phyloP scores from a whole-genome alignment of 192 early-diverging fungal genomes.

The Gigaspora rosea region DNA sequence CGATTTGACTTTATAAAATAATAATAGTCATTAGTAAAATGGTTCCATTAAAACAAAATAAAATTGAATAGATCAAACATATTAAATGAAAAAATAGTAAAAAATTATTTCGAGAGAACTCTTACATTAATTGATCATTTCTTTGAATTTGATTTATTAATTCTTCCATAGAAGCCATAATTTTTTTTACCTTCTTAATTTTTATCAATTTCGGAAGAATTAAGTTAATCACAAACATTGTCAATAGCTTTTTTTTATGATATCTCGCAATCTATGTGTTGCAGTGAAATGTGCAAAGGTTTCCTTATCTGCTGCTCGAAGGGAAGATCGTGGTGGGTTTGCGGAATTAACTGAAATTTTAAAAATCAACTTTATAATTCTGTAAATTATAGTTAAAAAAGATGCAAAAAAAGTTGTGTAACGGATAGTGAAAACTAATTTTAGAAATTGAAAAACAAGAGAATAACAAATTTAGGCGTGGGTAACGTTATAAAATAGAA shows the following conservation, averaged over 20 bases:
- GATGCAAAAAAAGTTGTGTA: too few species aligned
- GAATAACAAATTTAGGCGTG: too few species aligned
- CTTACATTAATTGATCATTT: slow-evolving; percentile 56
- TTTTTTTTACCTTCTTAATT: slow-evolving; percentile 64
- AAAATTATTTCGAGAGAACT: too few species aligned
- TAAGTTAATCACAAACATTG: slow-evolving; percentile 47
- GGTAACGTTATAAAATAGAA: too few species aligned
- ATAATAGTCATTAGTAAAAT: not conserved
- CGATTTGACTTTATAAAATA: slow-evolving; percentile 43
- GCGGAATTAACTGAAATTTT: too few species aligned
- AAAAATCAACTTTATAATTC: too few species aligned
- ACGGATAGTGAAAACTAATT: too few species aligned
- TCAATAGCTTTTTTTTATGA: slow-evolving; percentile 78
- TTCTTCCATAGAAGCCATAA: slow-evolving; percentile 62
- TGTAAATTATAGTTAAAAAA: too few species aligned
- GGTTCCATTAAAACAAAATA: not conserved
- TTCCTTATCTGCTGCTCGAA: slow-evolving; percentile 58
- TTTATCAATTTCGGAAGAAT: slow-evolving; percentile 37
- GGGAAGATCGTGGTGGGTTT: slow-evolving; percentile 65
- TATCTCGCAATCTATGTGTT: slow-evolving; percentile 76
- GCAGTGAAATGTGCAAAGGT: slow-evolving; percentile 81
- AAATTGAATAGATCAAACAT: too few species aligned
- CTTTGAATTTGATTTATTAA: slow-evolving; percentile 77
- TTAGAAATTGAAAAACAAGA: too few species aligned
- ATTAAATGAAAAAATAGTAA: too few species aligned